Percentiles rank a stretch among this genome's conserved stretches.
phyloP scores from a whole-genome alignment of 208 protist species.

The Trypanosoma rangeli region DNA sequence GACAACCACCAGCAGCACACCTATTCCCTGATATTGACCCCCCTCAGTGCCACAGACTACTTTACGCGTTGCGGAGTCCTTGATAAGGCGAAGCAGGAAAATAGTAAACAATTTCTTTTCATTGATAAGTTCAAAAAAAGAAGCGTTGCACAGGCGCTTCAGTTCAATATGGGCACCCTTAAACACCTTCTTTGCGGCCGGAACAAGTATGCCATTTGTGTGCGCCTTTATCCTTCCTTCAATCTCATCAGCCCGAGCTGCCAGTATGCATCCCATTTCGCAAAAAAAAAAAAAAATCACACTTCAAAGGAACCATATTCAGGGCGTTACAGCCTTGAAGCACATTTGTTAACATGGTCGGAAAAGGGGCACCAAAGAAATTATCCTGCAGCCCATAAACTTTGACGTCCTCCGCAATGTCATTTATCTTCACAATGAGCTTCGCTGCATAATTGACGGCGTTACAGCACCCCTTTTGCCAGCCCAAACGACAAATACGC shows the following conservation, averaged over 20 bases:
- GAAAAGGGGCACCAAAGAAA: slow-evolving; percentile 29
- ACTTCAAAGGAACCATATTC: slow-evolving; percentile 47
- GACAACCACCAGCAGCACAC: slow-evolving; percentile 54
- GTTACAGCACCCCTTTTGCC: slow-evolving; percentile 50
- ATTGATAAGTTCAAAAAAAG: slow-evolving; percentile 20
- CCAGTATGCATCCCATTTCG: slow-evolving; percentile 46
- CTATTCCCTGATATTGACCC: slow-evolving; percentile 46
- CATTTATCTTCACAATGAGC: slow-evolving; percentile 48
- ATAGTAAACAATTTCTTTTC: slow-evolving; percentile 43
- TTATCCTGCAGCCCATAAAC: slow-evolving; percentile 5
- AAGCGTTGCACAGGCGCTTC: neutral
- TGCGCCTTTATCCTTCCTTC: slow-evolving; percentile 36
- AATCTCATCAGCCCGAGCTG: slow-evolving; percentile 30
- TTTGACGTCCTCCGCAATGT: slow-evolving; percentile 42
- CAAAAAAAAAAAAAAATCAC: slow-evolving; percentile 46
- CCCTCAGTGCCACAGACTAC: slow-evolving; percentile 67
- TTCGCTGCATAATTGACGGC: slow-evolving; percentile 52
- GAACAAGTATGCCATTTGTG: slow-evolving; percentile 37
- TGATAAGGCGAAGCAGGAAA: slow-evolving; percentile 38
- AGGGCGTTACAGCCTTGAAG: slow-evolving; percentile 55
- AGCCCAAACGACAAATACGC: slow-evolving; percentile 41
- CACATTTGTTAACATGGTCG: slow-evolving; percentile 52
- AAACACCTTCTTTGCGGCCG: slow-evolving; percentile 42
- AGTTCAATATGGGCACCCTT: slow-evolving; percentile 19
- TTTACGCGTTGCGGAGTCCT: slow-evolving; percentile 40